A percentile compares a stretch with the other conserved stretches of the same genome.
Evolutionary conservation across 768 basidiomycete genomes (phyloP).

Genomic region (Naematelia encephala): DNA sequence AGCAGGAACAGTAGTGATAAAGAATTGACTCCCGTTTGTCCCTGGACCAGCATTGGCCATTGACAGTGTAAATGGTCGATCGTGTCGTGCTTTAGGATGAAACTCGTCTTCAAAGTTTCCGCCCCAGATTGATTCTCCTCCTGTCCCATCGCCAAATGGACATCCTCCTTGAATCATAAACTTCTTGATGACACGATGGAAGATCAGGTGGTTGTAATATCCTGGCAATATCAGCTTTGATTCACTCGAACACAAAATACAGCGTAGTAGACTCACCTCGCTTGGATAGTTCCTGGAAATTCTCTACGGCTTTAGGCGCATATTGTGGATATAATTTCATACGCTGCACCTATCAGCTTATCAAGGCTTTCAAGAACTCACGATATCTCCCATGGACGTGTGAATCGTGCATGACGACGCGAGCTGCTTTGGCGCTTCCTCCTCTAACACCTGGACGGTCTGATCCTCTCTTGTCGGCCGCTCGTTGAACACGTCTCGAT

Average conservation of each 20-base stretch:
- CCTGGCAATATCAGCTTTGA: slow-evolving; percentile 45
- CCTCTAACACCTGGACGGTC: slow-evolving; percentile 61
- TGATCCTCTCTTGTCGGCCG: slow-evolving; percentile 94
- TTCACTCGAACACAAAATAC: background rate
- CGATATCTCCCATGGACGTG: slow-evolving; percentile 89
- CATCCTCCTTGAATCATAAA: slow-evolving; percentile 85
- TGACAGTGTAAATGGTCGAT: slow-evolving; percentile 92
- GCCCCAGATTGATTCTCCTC: slow-evolving; percentile 94
- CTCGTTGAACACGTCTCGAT: slow-evolving; percentile 98
- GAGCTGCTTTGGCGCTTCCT: slow-evolving; percentile 56
- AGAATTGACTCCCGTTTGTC: slow-evolving; percentile 97
- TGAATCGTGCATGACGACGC: slow-evolving; percentile 85
- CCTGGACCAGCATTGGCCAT: slow-evolving; percentile 70
- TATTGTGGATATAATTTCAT: slow-evolving; percentile 70
- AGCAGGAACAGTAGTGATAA: slow-evolving; percentile 91
- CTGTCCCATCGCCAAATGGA: slow-evolving; percentile 78
- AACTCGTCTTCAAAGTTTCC: slow-evolving; percentile 96
- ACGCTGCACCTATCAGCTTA: slow-evolving; percentile 22
- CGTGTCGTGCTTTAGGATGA: slow-evolving; percentile 79
- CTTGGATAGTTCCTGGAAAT: slow-evolving; percentile 87
- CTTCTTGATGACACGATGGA: slow-evolving; percentile 96
- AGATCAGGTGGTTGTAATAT: slow-evolving; percentile 88
- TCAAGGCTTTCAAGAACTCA: slow-evolving; percentile 13
- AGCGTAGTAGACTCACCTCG: slow-evolving; percentile 52
- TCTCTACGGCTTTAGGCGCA: slow-evolving; percentile 93